phyloP scores from a whole-genome alignment of 257 asterid species.

The Galeopsis tetrahit region DNA sequence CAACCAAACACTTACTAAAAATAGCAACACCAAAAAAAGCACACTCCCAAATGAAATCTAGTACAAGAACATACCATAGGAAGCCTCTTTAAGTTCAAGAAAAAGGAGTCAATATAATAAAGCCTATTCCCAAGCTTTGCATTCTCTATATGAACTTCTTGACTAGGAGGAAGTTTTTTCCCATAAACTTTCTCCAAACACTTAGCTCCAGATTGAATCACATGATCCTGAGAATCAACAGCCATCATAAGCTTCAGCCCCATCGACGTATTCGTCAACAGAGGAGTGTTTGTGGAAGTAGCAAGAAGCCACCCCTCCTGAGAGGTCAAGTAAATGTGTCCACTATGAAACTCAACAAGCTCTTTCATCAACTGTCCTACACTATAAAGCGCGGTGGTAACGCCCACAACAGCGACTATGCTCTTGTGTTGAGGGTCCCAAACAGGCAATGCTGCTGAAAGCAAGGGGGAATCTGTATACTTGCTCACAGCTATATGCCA shows the following conservation, averaged over 20 bases:
- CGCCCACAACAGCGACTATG: constrained; percentile 94
- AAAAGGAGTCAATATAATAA: constrained; percentile 83
- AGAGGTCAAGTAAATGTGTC: constrained; percentile 84
- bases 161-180: constrained; percentile 59
- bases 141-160: constrained; percentile 85
- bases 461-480: constrained; percentile 78
- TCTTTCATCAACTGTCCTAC: constrained; percentile 94
- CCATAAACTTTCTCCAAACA: constrained; percentile 61
- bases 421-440: constrained; percentile 68
- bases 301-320: constrained; percentile 96
- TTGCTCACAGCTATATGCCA: constrained; percentile 98
- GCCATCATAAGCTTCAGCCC: constrained; percentile 87
- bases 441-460: constrained; percentile 92
- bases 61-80: constrained; percentile 69
- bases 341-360: constrained; percentile 87
- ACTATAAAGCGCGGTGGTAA: constrained; percentile 86
- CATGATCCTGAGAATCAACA: constrained; percentile 63
- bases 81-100: constrained; percentile 85
- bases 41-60: not conserved
- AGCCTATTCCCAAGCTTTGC: constrained; percentile 69
- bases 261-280: constrained; percentile 59
- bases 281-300: constrained; percentile 77
- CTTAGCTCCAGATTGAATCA: constrained; percentile 80
- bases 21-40: not conserved
- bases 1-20: constrained; percentile 19